Conservation (phyloP, 2,329 filamentous ascomycete species). For the Aureobasidium leucospermi region DNA sequence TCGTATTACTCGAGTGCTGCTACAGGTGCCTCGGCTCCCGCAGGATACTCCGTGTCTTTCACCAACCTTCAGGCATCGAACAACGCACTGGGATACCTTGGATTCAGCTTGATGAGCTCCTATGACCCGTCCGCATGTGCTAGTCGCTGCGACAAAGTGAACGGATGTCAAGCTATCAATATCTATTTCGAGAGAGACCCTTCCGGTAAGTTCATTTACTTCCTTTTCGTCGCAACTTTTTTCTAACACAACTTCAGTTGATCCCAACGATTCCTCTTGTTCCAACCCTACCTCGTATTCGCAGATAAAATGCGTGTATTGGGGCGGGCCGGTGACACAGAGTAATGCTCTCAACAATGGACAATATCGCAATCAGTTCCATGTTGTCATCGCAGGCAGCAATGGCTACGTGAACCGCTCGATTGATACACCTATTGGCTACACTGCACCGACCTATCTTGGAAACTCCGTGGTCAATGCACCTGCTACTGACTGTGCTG, state of each 20-base stretch:
- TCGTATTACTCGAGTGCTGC: constrained; percentile 13
- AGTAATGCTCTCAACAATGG: constrained; percentile 28
- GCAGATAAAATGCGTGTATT: constrained; percentile 24
- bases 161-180: constrained; percentile 13
- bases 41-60: constrained; percentile 18
- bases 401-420: constrained; percentile 28
- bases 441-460: constrained; percentile 19
- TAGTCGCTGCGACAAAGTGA: constrained; percentile 8
- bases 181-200: constrained; percentile 18
- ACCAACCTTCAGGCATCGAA: constrained; percentile 15
- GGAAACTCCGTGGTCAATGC: constrained; percentile 30
- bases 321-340: constrained; percentile 25
- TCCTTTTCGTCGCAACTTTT: no score
- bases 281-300: neutral
- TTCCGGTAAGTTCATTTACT: no score
- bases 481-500: constrained; percentile 20
- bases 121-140: constrained; percentile 10
- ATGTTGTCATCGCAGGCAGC: constrained; percentile 35
- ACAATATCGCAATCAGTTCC: constrained; percentile 28
- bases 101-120: neutral
- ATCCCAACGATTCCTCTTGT: neutral
- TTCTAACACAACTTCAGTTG: constrained; percentile 14
- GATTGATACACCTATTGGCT: constrained; percentile 16
- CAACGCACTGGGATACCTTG: constrained; percentile 16
- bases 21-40: constrained; percentile 8